Evolutionary conservation across 2,329 filamentous ascomycete genomes (phyloP).

Genomic region (Colletotrichum somersetense): DNA sequence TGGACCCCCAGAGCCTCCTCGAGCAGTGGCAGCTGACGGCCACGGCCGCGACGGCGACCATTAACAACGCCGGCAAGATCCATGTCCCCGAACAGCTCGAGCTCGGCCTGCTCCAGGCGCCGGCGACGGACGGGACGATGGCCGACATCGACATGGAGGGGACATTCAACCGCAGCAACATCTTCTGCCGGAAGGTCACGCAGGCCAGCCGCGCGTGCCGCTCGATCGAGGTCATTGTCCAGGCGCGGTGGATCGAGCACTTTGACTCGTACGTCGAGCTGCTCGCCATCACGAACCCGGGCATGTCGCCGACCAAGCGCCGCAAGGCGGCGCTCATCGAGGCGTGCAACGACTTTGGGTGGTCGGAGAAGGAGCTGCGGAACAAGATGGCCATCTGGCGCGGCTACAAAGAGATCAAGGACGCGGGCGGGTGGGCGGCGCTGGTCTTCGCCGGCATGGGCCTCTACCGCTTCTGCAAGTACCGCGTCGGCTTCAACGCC

Average conservation of each 20-base stretch:
- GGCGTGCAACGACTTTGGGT: constrained; percentile 65
- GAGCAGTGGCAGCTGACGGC: constrained; percentile 46
- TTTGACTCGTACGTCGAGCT: constrained; percentile 64
- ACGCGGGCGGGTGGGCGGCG: constrained; percentile 66
- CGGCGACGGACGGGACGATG: constrained; percentile 26
- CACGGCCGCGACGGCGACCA: constrained; percentile 41
- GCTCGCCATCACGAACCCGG: constrained; percentile 54
- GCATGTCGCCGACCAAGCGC: constrained; percentile 60
- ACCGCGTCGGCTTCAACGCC: constrained; percentile 65
- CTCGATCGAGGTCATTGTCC: constrained; percentile 70
- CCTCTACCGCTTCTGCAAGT: constrained; percentile 72
- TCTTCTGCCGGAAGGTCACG: constrained; percentile 50
- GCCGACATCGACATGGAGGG: constrained; percentile 35
- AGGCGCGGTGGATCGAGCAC: constrained; percentile 68
- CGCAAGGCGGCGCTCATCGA: constrained; percentile 65
- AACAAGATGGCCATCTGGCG: constrained; percentile 66
- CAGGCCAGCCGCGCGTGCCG: constrained; percentile 64
- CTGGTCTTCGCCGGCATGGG: constrained; percentile 70
- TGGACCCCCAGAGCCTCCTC: constrained; percentile 48
- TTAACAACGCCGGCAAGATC: constrained; percentile 40
- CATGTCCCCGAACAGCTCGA: constrained; percentile 39
- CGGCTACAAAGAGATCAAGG: constrained; percentile 70
- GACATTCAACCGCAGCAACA: constrained; percentile 49
- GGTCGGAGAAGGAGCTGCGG: constrained; percentile 69
- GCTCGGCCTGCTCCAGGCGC: constrained; percentile 35